phyloP scores from a whole-genome alignment of 768 basidiomycete genomes.

The Leccinum broughii region DNA sequence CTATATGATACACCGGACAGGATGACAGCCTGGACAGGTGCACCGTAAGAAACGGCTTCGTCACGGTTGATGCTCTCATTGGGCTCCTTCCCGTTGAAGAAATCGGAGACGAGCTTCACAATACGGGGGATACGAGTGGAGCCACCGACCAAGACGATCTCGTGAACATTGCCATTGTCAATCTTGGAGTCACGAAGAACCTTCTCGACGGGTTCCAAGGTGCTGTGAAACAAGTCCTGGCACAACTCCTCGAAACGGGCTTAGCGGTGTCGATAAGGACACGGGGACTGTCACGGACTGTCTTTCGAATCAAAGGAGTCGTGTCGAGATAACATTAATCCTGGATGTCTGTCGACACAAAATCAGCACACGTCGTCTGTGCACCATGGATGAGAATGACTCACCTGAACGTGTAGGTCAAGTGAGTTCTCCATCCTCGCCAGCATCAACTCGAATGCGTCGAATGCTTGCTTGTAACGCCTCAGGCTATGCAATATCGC shows the following conservation, averaged over 20 bases:
- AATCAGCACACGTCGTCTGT: no score
- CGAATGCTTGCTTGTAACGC: no score
- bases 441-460: no score
- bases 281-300: no score
- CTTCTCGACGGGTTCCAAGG: slow-evolving; percentile 95
- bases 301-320: no score
- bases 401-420: no score
- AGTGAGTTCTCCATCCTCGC: no score
- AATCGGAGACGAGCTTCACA: slow-evolving; percentile 96
- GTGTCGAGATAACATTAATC: no score
- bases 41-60: slow-evolving; percentile 98
- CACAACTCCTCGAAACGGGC: slow-evolving; percentile 48
- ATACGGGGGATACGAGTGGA: slow-evolving; percentile 98
- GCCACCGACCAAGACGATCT: slow-evolving; percentile 97
- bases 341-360: no score
- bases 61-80: slow-evolving; percentile 99
- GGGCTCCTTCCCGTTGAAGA: slow-evolving; percentile 98
- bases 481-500: no score
- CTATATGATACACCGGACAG: slow-evolving; percentile 72
- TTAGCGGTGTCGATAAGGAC: no score
- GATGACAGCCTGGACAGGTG: slow-evolving; percentile 97
- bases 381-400: no score
- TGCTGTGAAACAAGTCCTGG: slow-evolving; percentile 92
- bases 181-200: slow-evolving; percentile 98
- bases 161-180: slow-evolving; percentile 93